phyloP scores from a whole-genome alignment of 345 rosid species.

The Acer campestre region DNA sequence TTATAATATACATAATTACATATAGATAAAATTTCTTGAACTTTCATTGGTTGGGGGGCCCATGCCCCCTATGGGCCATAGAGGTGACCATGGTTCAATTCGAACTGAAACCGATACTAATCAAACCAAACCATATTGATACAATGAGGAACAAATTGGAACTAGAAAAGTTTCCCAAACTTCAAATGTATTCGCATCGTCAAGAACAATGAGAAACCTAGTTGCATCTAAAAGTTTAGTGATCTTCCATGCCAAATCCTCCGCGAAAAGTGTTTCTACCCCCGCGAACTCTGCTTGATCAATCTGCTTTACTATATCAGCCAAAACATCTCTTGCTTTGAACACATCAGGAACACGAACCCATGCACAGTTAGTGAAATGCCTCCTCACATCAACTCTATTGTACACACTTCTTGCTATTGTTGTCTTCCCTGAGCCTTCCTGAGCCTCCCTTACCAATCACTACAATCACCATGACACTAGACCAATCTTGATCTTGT shows the following conservation, averaged over 20 bases:
- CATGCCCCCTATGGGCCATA: too few species aligned
- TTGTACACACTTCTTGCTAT: constrained; percentile 22
- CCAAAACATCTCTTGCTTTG: constrained; percentile 21
- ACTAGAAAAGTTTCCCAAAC: background rate
- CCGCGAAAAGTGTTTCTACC: background rate
- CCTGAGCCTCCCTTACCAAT: constrained; percentile 26
- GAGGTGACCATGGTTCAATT: too few species aligned
- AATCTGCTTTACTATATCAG: constrained; percentile 24
- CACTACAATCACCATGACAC: constrained; percentile 21
- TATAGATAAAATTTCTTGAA: too few species aligned
- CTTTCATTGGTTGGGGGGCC: too few species aligned
- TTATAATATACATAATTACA: too few species aligned
- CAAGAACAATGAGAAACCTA: constrained; percentile 20
- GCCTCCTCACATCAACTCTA: constrained; percentile 4
- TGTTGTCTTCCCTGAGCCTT: constrained; percentile 40
- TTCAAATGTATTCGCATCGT: background rate
- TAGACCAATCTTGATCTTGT: background rate
- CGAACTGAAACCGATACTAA: too few species aligned
- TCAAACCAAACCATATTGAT: background rate
- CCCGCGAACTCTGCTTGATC: constrained; percentile 8
- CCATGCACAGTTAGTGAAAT: constrained; percentile 32
- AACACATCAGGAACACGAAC: constrained; percentile 21
- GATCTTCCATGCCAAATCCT: constrained; percentile 16
- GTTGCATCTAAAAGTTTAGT: constrained; percentile 19
- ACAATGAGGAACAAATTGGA: background rate